Evolutionary conservation across 495 filamentous ascomycete species (phyloP), one percentile per base, ranked within the genome.

Genomic region (Aspergillus coremiiformis): DNA sequence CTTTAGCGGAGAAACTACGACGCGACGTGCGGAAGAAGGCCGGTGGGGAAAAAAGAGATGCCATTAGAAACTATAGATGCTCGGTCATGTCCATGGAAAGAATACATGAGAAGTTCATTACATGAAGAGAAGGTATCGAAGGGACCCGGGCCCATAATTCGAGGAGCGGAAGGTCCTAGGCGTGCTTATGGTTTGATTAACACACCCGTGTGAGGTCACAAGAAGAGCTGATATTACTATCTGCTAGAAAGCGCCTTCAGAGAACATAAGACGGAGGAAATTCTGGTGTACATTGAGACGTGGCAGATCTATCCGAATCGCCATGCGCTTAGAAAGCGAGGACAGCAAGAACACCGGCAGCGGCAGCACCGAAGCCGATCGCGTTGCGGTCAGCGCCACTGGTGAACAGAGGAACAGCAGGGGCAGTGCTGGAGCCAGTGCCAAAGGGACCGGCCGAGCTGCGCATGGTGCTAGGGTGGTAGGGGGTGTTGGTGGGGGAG

Each of bases 371-470:
- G 56, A 78, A 55, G 68, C 67, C 69, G 61, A 72, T 55, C 49
- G 62, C 68, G 50, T 69, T 71, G 50, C 64, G 71, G 60, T 65
- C 73, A 57, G 76, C 78, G 52, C 70, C 78, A 57, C 72, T 73
- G 51, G 70, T 75, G 65, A 58, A 69, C 27, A 62, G 44, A 22
- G 68, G 62, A 53, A 68, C 41, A 48, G 66, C 54, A 41, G 60
- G 49, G 57, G 64, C 55, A 47, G 55, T 47, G 39, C 64, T 43
- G 48, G 62, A 65, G 24, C 72, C 46, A 33, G 62, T 52, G 39
- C 56, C 57, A 29, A 66, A 54, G 45, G 63, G 51, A 23, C 56
- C 55, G 15, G 62, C 55, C 22, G 58, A 49, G 59, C 47, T 60
- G 47, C 51, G 43, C 24, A 55, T 44, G 32, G 54, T 50, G 39